Conservation (phyloP, 129 eudicot species). For the Saussurea involucrata region DNA sequence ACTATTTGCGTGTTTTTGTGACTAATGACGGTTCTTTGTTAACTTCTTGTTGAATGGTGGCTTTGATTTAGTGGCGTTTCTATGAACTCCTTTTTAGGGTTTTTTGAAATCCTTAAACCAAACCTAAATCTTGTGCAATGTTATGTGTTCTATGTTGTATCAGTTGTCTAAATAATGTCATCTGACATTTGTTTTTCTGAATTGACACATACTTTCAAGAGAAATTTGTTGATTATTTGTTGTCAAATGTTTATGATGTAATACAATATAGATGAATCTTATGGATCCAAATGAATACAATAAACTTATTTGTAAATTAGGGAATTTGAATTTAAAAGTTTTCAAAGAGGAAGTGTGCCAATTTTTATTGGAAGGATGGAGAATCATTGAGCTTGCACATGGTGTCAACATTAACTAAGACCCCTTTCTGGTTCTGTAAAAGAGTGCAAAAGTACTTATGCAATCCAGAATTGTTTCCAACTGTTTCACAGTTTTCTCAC, state of each 20-base stretch:
- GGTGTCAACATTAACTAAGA: background rate
- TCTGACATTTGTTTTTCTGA: background rate
- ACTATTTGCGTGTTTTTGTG: background rate
- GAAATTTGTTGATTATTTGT: background rate
- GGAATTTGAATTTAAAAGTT: background rate
- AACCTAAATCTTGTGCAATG: background rate
- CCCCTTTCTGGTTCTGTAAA: background rate
- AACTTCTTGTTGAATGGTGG: background rate
- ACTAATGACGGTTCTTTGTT: background rate
- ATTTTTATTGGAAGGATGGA: background rate
- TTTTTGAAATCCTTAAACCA: background rate
- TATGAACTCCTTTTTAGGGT: background rate
- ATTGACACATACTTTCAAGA: background rate
- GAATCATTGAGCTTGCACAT: background rate
- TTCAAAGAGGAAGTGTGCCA: background rate
- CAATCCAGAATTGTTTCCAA: background rate
- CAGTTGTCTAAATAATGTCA: background rate
- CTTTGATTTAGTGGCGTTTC: constrained; percentile 1
- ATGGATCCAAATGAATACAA: background rate
- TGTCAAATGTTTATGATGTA: background rate
- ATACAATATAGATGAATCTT: background rate
- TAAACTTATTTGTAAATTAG: background rate
- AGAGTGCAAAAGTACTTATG: background rate
- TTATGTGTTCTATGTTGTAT: background rate
- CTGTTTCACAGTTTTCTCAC: background rate